Evolutionary conservation across 129 eudicot genomes (phyloP), one percentile per base, ranked within the genome.

Genomic region (Pseudognaphalium luteoalbum): DNA sequence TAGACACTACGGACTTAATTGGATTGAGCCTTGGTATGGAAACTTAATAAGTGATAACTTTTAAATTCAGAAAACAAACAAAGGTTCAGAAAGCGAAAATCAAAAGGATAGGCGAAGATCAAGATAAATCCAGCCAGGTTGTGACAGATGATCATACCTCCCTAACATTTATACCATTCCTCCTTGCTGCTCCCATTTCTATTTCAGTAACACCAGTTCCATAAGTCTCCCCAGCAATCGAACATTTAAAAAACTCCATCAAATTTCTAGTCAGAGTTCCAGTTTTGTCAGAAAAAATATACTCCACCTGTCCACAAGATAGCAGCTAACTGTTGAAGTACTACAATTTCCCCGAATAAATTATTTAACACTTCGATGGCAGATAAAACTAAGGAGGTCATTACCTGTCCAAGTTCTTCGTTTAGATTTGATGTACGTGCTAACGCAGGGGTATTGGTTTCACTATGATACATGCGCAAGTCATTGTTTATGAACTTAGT

Each of bases 341-440:
- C 12, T 57, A 77, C 74, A 57, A 42, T 77, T 58, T 19, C 69
- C 57, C 54, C 11, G 3, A 44, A 56, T 37, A 63, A 21, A 29
- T 63, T 63, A 30, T 15, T 14, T 25, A 63, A 63, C 11, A 41
- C 73, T 68, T 67, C 11, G 35, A 37, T n/a, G 59, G 35, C 74
- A 28, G 20, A 52, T 19, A 35, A 28, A n/a, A 75, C 64, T 50
- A 52, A 58, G 64, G 30, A 70, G 41, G 17, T 33, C 5, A 57
- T 56, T 77, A 94, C 98, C 96, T 94, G 99, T 66, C 99, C 99
- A 89, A 94, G 97, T 85, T 94, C 99, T 87, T 94, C 99, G 63
- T 94, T 94, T 44, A 94, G 89, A 85, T 94, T 94, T 60, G 99
- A 94, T 15, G 99, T 94, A 29, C 99, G 88, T 64, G 99, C 99